A percentile compares a stretch with the other conserved stretches of the same genome.
Evolutionary conservation across 768 basidiomycete genomes (phyloP).

Genomic region (Exsudoporus frostii): DNA sequence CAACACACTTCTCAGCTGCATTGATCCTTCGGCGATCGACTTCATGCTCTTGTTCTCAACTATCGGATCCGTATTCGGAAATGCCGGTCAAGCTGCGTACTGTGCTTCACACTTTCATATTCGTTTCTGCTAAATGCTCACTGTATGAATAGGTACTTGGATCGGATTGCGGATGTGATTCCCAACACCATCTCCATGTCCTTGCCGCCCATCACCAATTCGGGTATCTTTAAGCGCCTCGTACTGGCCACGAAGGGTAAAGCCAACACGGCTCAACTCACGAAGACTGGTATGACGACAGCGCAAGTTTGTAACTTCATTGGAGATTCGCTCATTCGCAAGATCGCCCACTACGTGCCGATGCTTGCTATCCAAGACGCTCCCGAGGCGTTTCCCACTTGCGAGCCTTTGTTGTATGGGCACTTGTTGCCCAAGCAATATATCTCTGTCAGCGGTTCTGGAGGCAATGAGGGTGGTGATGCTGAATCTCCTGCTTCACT

Average conservation of each 20-base stretch:
- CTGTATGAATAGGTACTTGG: conserved; percentile 24
- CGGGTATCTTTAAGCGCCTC: conserved; percentile 34
- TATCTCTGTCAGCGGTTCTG: conserved; percentile 13
- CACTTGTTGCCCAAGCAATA: conserved; percentile 24
- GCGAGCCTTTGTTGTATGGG: conserved; percentile 27
- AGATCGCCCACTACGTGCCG: conserved; percentile 30
- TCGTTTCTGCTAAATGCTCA: not conserved
- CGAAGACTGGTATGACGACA: conserved; percentile 32
- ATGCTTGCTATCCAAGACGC: conserved; percentile 26
- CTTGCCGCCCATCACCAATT: conserved; percentile 34
- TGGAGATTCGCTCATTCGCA: conserved; percentile 29
- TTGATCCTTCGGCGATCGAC: conserved; percentile 22
- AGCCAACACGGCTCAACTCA: conserved; percentile 29
- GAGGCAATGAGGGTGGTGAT: conserved; percentile 7
- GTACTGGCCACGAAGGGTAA: conserved; percentile 26
- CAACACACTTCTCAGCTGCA: conserved; percentile 14
- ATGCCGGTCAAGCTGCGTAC: conserved; percentile 24
- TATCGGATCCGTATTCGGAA: conserved; percentile 33
- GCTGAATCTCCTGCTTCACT: conserved; percentile 25
- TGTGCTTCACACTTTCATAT: conserved; percentile 12
- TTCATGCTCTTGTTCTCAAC: conserved; percentile 36
- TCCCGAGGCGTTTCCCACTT: conserved; percentile 24
- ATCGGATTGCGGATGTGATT: conserved; percentile 29
- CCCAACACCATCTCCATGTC: conserved; percentile 34
- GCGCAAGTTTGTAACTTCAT: conserved; percentile 32